Evolutionary conservation across 208 protist genomes (phyloP).

Genomic region (Wallacemonas sp.): DNA sequence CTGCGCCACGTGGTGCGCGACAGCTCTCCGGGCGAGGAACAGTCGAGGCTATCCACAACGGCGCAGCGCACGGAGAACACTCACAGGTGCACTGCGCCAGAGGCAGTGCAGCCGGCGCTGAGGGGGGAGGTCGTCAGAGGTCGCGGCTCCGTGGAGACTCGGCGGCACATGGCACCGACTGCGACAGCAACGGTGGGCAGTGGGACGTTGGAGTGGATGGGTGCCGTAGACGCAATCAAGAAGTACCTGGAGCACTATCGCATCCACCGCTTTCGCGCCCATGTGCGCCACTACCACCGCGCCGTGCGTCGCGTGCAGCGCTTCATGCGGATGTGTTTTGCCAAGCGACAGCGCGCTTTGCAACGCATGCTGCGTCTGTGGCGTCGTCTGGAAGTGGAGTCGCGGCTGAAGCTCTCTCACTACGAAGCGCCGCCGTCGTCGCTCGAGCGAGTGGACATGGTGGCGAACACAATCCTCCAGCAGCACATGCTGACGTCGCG

Average conservation of each 20-base stretch:
- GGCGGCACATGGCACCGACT: not conserved
- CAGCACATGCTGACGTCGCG: conserved; percentile 77
- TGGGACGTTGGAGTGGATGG: not conserved
- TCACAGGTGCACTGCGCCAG: too few relatives aligned
- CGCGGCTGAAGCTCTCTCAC: conserved; percentile 56
- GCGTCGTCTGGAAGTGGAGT: conserved; percentile 63
- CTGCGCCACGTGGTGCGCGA: conserved; percentile 14
- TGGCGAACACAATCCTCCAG: conserved; percentile 74
- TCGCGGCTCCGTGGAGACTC: not conserved
- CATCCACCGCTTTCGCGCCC: conserved; percentile 14
- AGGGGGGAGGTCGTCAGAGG: too few relatives aligned
- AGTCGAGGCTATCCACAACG: not conserved
- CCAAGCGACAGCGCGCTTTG: conserved; percentile 52
- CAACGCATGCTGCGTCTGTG: conserved; percentile 61
- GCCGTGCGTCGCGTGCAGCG: conserved; percentile 54
- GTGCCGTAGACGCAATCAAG: conserved; percentile 15
- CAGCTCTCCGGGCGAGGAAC: not conserved
- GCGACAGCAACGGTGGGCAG: not conserved
- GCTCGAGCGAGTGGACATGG: conserved; percentile 50
- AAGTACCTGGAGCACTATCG: conserved; percentile 26
- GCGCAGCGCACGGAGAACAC: not conserved
- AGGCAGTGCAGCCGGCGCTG: too few relatives aligned
- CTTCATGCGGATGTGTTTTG: conserved; percentile 66
- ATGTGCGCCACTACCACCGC: conserved; percentile 20
- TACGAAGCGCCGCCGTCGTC: conserved; percentile 41